These are phyloP conservation scores for Gliomastix tumulicola DNA, from an alignment of 2,329 filamentous ascomycete species.

Conservation along the genomic window DNA sequence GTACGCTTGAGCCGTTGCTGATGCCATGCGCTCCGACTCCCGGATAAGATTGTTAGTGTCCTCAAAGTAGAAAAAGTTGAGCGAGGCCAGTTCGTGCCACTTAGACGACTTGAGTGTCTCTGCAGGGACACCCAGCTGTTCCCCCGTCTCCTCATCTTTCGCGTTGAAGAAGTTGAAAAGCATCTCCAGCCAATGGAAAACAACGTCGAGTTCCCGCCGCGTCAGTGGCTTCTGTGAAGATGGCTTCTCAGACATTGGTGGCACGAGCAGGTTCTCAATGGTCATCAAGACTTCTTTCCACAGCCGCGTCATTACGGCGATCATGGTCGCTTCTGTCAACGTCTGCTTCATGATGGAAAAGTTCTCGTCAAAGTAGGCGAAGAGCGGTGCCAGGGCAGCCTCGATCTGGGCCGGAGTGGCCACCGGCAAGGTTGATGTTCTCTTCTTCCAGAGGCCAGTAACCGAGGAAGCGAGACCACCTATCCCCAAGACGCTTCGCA, in stretches of 20 bases:
- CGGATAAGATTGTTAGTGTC: constrained; percentile 84
- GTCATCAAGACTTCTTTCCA: constrained; percentile 97
- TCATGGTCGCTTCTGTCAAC: constrained; percentile 91
- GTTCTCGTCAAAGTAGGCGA: constrained; percentile 95
- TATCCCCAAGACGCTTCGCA: constrained; percentile 66
- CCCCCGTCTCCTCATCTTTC: constrained; percentile 71
- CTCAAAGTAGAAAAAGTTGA: constrained; percentile 99
- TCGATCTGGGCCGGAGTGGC: constrained; percentile 69
- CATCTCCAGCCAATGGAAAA: constrained; percentile 88
- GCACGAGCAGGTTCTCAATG: constrained; percentile 83
- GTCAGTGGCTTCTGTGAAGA: constrained; percentile 77
- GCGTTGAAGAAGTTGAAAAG: constrained; percentile 95
- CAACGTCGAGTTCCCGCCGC: constrained; percentile 85
- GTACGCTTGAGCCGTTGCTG: constrained; percentile 68
- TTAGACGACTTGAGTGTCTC: constrained; percentile 95
- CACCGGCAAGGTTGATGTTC: constrained; percentile 45
- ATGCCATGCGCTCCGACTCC: constrained; percentile 93
- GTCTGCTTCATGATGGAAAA: constrained; percentile 99
- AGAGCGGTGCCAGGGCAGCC: constrained; percentile 74
- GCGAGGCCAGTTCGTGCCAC: constrained; percentile 91
- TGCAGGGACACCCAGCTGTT: constrained; percentile 79
- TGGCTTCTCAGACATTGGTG: constrained; percentile 89
- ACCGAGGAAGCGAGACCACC: constrained; percentile 65
- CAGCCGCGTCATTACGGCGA: constrained; percentile 92
- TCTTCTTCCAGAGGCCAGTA: constrained; percentile 61